Base-by-base conservation (phyloP, 768 basidiomycete genomes). In the Lyophyllum semitale region DNA sequence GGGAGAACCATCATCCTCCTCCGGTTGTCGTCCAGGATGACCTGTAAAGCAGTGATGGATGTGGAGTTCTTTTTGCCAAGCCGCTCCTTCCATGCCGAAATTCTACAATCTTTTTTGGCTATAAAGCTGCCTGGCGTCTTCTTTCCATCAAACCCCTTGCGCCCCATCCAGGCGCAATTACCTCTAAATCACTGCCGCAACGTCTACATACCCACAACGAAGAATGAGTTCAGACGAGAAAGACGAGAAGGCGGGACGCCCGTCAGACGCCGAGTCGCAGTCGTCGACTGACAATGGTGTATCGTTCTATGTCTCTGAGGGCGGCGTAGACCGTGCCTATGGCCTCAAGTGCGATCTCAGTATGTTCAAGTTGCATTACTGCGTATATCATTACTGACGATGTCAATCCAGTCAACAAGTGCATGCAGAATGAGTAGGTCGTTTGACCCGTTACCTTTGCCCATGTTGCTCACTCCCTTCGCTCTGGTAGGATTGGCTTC, bases 401-500 rank as follows among this genome's bases (percentile, higher is more conserved):
- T 37, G 18, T 17, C 18, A 37, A 25, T 50, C 43, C 25, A 80
- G 78, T 80, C 56, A 80, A 80, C 61, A 69, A 69, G 54, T 77
- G 75, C 58, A 58, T 80, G 63, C 77, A 79, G 61, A 69, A 77
- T 37, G 78, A 80, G 77, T 78, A 30, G 12, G 71, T 66, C 13
- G 29, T 32, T 25, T 6, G 30, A 25, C 20, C 53, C 3, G n/a
- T n/a, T 29, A 17, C 22, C 33, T 12, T 48, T 43, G 35, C n/a
- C n/a, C 37, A 27, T 26, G 13, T 9, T 27, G 27, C 30, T 29
- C 25, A 40, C 47, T 18, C 11, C 27, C 48, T 50, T 58, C 18
- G 13, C 11, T 27, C 23, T 8, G 32, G 11, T 44, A 80, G 79
- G 54, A 78, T 81, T 44, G 79, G 80, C 46, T 81, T 77, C 38